Evolutionary conservation across 2,329 filamentous ascomycete species (phyloP).

Genomic region (Lachnellula cervina): DNA sequence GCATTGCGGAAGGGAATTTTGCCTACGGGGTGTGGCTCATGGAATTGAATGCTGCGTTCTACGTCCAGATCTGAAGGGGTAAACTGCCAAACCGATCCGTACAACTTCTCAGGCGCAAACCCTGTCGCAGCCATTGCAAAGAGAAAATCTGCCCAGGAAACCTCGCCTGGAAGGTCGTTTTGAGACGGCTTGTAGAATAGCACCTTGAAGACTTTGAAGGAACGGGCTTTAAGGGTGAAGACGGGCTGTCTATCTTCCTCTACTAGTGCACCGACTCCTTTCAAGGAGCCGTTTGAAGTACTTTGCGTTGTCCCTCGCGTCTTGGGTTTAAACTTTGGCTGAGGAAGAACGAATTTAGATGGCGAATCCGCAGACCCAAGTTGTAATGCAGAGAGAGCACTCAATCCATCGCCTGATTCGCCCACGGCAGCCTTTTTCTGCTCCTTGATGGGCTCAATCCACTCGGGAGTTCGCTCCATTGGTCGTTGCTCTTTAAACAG

Average conservation of each 20-base stretch:
- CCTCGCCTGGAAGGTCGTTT: constrained; percentile 40
- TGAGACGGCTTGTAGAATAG: constrained; percentile 37
- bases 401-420: constrained; percentile 2
- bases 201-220: constrained; percentile 39
- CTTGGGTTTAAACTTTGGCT: constrained; percentile 26
- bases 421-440: neutral
- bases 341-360: constrained; percentile 1
- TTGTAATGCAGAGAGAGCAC: constrained; percentile 25
- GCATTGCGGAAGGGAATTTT: constrained; percentile 47
- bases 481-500: constrained; percentile 31
- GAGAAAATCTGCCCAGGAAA: constrained; percentile 49
- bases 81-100: constrained; percentile 59
- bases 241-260: constrained; percentile 22
- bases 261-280: neutral
- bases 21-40: constrained; percentile 52
- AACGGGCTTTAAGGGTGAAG: constrained; percentile 34
- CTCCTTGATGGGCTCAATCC: constrained; percentile 36
- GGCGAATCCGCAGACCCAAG: constrained; percentile 16
- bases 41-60: constrained; percentile 51
- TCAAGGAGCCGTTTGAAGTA: neutral
- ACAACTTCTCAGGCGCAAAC: constrained; percentile 51
- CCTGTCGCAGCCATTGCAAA: constrained; percentile 46
- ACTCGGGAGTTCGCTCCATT: constrained; percentile 45
- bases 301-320: constrained; percentile 16
- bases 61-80: constrained; percentile 36